phyloP scores from a whole-genome alignment of 352 stramenopile species.

The Phytophthora foliorum region DNA sequence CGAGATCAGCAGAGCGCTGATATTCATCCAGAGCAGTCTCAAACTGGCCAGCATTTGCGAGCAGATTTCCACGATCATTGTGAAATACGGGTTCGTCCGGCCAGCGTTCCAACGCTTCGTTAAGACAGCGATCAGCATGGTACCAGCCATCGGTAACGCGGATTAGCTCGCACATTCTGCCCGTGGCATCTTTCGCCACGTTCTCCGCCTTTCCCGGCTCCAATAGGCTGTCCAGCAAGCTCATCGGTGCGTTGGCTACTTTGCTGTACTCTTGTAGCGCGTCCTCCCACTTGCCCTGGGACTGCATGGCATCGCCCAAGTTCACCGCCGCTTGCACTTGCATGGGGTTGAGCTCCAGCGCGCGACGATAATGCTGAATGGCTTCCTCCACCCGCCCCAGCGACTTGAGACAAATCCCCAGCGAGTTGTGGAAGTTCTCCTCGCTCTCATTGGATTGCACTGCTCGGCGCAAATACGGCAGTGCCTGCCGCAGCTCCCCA shows the following conservation, averaged over 20 bases:
- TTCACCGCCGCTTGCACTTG: slow-evolving; percentile 56
- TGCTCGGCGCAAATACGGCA: slow-evolving; percentile 52
- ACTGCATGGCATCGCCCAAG: slow-evolving; percentile 60
- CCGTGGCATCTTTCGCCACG: slow-evolving; percentile 48
- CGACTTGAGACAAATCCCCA: slow-evolving; percentile 60
- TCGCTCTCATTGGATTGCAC: slow-evolving; percentile 56
- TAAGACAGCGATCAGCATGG: slow-evolving; percentile 63
- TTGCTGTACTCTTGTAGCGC: slow-evolving; percentile 64
- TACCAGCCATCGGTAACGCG: slow-evolving; percentile 56
- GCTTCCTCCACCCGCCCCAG: slow-evolving; percentile 54
- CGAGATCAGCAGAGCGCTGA: slow-evolving; percentile 50
- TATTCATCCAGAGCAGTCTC: slow-evolving; percentile 70
- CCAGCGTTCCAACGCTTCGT: slow-evolving; percentile 57
- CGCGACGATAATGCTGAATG: slow-evolving; percentile 53
- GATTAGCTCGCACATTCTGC: slow-evolving; percentile 64
- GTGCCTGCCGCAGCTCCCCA: slow-evolving; percentile 35
- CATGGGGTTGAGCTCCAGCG: slow-evolving; percentile 60
- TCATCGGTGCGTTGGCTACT: slow-evolving; percentile 38
- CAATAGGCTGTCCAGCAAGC: slow-evolving; percentile 21
- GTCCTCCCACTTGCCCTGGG: slow-evolving; percentile 61
- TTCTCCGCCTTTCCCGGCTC: slow-evolving; percentile 29
- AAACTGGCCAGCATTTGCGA: slow-evolving; percentile 62
- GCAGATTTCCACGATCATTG: slow-evolving; percentile 69
- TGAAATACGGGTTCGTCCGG: slow-evolving; percentile 63
- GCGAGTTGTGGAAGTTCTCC: slow-evolving; percentile 60